Conservation (phyloP, 2,329 filamentous ascomycete genomes). For the Stemphylium lycopersici region DNA sequence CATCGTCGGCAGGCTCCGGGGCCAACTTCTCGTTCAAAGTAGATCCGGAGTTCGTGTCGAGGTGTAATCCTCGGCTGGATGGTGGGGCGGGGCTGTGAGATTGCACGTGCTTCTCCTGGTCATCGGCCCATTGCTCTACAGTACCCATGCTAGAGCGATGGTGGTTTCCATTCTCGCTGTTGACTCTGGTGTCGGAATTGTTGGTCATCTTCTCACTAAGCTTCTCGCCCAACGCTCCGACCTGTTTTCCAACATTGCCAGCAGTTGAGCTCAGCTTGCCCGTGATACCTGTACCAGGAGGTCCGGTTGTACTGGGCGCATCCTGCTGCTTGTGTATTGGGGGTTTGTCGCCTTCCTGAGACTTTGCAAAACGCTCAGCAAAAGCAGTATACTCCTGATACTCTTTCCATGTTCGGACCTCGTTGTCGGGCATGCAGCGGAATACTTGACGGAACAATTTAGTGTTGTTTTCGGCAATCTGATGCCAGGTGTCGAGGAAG, state of each 20-base stretch:
- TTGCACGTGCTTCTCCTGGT: conserved; percentile 43
- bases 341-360: conserved; percentile 62
- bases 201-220: conserved; percentile 38
- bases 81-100: conserved; percentile 12
- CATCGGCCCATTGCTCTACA: conserved; percentile 48
- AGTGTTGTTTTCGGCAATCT: conserved; percentile 91
- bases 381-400: conserved; percentile 87
- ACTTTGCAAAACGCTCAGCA: conserved; percentile 74
- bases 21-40: conserved; percentile 44
- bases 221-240: conserved; percentile 36
- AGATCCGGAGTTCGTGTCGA: conserved; percentile 27
- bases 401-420: conserved; percentile 90
- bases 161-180: conserved; percentile 12
- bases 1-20: conserved; percentile 35
- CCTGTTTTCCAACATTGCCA: conserved; percentile 32
- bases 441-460: conserved; percentile 93
- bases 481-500: conserved; percentile 85
- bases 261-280: conserved; percentile 32
- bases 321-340: conserved; percentile 58
- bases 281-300: conserved; percentile 51
- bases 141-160: conserved; percentile 33
- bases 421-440: conserved; percentile 94
- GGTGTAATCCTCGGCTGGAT: conserved; percentile 18
- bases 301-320: conserved; percentile 56
- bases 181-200: conserved; percentile 22